These are phyloP conservation scores for Blastobotrys peoriensis DNA, from an alignment of 805 yeast genomes.

Conservation along the genomic window DNA sequence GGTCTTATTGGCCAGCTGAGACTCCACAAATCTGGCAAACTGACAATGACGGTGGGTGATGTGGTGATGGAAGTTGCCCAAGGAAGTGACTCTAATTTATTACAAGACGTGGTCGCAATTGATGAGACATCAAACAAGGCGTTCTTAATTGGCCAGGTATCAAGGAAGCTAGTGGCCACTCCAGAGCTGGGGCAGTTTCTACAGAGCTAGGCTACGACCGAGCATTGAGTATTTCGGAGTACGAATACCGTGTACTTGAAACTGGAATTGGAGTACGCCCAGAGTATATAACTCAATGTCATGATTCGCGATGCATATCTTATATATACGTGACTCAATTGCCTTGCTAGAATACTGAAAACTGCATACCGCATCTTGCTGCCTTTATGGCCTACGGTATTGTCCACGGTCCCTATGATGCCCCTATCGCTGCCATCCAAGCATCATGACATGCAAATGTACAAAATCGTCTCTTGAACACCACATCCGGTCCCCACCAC, in stretches of 20 bases:
- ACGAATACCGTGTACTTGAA: no score
- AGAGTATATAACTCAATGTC: no score
- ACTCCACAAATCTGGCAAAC: slow-evolving; percentile 76
- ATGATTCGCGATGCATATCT: no score
- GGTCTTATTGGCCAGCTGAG: slow-evolving; percentile 73
- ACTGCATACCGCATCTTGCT: no score
- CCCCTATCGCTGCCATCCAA: slow-evolving; percentile 2
- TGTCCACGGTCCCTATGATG: no score
- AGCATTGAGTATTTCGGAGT: no score
- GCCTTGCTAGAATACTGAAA: no score
- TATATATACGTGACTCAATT: no score
- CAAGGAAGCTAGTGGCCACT: slow-evolving; percentile 51
- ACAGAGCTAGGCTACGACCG: no score
- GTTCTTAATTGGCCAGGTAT: slow-evolving; percentile 48
- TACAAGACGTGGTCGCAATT: slow-evolving; percentile 67
- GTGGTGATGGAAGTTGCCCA: slow-evolving; percentile 59
- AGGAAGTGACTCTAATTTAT: slow-evolving; percentile 63
- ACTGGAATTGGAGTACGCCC: no score
- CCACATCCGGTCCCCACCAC: slow-evolving; percentile 28
- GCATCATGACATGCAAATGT: slow-evolving; percentile 9
- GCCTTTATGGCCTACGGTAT: no score
- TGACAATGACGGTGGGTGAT: slow-evolving; percentile 68
- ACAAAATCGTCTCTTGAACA: slow-evolving; percentile 15
- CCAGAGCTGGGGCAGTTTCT: slow-evolving; percentile 35
- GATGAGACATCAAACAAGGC: slow-evolving; percentile 41